A percentile compares a stretch with the other conserved stretches of the same genome.
Conservation (phyloP, 805 yeast species). For the Ogataea neopini region DNA sequence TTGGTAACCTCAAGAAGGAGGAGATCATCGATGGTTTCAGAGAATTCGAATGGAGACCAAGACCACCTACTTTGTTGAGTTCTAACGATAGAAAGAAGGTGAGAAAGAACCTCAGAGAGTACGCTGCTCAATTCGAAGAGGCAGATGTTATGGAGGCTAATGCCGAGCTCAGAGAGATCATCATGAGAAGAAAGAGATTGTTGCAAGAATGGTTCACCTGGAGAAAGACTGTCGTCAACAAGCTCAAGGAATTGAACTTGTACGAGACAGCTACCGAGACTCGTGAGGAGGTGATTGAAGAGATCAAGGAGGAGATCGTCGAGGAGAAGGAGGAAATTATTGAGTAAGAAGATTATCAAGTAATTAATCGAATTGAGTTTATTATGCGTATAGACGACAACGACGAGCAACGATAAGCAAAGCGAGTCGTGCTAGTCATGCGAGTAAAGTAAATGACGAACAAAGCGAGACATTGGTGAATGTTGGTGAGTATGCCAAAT, state of each 20-base stretch:
- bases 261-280: slow-evolving; percentile 52
- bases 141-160: slow-evolving; percentile 94
- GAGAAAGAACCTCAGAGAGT: slow-evolving; percentile 83
- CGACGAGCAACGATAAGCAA: too few species aligned
- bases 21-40: slow-evolving; percentile 81
- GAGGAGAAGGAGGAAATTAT: slow-evolving; percentile 73
- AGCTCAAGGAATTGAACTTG: slow-evolving; percentile 47
- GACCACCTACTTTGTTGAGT: slow-evolving; percentile 78
- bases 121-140: slow-evolving; percentile 91
- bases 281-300: slow-evolving; percentile 63
- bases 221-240: slow-evolving; percentile 55
- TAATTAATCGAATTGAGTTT: neutral
- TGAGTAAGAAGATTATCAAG: slow-evolving; percentile 33
- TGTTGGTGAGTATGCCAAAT: too few species aligned
- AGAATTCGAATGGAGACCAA: slow-evolving; percentile 95
- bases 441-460: too few species aligned
- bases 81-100: slow-evolving; percentile 86
- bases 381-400: slow-evolving; percentile 3
- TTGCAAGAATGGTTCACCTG: slow-evolving; percentile 85
- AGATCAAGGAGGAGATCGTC: slow-evolving; percentile 71
- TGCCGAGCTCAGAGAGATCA: slow-evolving; percentile 86
- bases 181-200: slow-evolving; percentile 76
- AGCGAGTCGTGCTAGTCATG: too few species aligned
- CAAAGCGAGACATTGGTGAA: too few species aligned
- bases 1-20: slow-evolving; percentile 74